phyloP scores from a whole-genome alignment of 345 rosid genomes.

The sweet orange (Citrus sinensis) region DVS_A1.0 CM039166.1:25888001-25888500 shows the following conservation, averaged over 20 bases:
- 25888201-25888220: constrained; percentile 90
- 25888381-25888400: background rate
- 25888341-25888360: background rate
- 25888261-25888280: constrained; percentile 59
- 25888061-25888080: background rate
- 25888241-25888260: constrained; percentile 54
- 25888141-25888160: constrained; percentile 44
- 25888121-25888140: constrained; percentile 18
- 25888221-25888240: constrained; percentile 76
- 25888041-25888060: background rate
- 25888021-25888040: constrained; percentile 24
- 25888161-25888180: constrained; percentile 71
- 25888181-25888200: constrained; percentile 90
- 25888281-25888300: constrained; percentile 55
- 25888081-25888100: constrained; percentile 6
- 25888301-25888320: constrained; percentile 10
- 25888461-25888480: background rate
- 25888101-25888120: background rate
- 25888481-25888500: constrained; percentile 1
- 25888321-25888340: background rate
- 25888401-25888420: no score
- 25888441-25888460: background rate
- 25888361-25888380: background rate
- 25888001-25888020: constrained; percentile 55
- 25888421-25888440: background rate